Conservation (phyloP, 441 rosid species). For the Pelargonium australe region DNA sequence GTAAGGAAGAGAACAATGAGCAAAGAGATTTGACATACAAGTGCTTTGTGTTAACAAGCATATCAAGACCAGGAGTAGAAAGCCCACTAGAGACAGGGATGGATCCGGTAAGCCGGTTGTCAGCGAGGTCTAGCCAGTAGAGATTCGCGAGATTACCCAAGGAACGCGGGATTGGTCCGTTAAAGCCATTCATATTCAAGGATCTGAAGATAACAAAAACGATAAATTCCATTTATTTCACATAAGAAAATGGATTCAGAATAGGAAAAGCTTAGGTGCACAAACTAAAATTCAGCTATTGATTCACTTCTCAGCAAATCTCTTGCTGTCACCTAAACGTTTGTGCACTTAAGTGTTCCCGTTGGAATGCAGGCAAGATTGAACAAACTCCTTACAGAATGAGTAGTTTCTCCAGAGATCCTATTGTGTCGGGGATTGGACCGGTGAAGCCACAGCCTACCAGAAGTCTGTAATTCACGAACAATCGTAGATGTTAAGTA, state of each 20-base stretch:
- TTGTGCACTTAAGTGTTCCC: too few relatives aligned
- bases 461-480: neutral
- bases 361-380: too few relatives aligned
- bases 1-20: too few relatives aligned
- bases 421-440: conserved; percentile 61
- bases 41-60: conserved; percentile 50
- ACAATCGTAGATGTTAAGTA: neutral
- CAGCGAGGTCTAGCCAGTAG: conserved; percentile 73
- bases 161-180: conserved; percentile 57
- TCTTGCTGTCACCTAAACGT: too few relatives aligned
- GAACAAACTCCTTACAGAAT: conserved; percentile 42
- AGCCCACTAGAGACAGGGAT: conserved; percentile 63
- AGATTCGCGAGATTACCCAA: conserved; percentile 58
- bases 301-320: too few relatives aligned
- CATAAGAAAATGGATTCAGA: too few relatives aligned
- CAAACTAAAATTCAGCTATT: too few relatives aligned
- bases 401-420: conserved; percentile 40
- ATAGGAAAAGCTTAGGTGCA: too few relatives aligned
- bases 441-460: conserved; percentile 70
- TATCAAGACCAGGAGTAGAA: conserved; percentile 61
- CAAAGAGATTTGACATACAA: conserved; percentile 44
- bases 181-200: conserved; percentile 56
- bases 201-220: conserved; percentile 42
- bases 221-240: conserved; percentile 7
- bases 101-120: conserved; percentile 54